These are phyloP conservation scores for Neocucurbitaria cava DNA, from an alignment of 2,329 filamentous ascomycete genomes.

Conservation along the genomic window DNA sequence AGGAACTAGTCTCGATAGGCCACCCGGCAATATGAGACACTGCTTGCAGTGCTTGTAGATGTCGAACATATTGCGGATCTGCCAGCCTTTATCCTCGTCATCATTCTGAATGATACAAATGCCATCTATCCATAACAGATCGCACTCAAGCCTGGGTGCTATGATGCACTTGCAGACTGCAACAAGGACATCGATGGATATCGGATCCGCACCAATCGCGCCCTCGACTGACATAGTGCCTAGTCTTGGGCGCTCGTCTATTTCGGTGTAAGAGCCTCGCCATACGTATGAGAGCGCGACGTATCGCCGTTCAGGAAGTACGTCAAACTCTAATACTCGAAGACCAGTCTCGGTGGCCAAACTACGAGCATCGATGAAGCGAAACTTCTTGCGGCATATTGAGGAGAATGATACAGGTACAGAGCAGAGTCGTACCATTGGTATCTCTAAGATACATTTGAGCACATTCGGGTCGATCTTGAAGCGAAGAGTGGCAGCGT, in stretches of 20 bases:
- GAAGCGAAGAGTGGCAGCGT: neutral
- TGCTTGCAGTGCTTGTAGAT: constrained; percentile 17
- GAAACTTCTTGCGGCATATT: constrained; percentile 1
- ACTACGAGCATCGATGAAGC: constrained; percentile 7
- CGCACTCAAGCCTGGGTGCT: neutral
- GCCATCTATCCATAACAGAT: constrained; percentile 7
- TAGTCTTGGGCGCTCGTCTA: neutral
- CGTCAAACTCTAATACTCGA: constrained; percentile 5
- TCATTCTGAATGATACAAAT: constrained; percentile 8
- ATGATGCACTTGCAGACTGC: neutral
- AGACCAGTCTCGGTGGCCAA: constrained; percentile 1
- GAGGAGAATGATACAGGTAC: neutral
- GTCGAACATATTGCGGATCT: constrained; percentile 25
- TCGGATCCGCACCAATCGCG: constrained; percentile 5
- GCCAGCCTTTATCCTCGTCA: constrained; percentile 22
- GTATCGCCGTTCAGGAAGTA: neutral
- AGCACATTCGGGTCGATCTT: neutral
- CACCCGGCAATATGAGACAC: constrained; percentile 26
- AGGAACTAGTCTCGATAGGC: constrained; percentile 14
- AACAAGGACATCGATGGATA: constrained; percentile 6
- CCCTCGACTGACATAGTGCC: constrained; percentile 3
- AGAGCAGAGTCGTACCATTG: neutral
- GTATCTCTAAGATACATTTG: neutral
- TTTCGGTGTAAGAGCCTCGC: neutral
- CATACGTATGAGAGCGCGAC: constrained; percentile 6